Evolutionary conservation across 805 yeast genomes (phyloP).

Genomic region (Kodamaea nitidulidarum): DNA sequence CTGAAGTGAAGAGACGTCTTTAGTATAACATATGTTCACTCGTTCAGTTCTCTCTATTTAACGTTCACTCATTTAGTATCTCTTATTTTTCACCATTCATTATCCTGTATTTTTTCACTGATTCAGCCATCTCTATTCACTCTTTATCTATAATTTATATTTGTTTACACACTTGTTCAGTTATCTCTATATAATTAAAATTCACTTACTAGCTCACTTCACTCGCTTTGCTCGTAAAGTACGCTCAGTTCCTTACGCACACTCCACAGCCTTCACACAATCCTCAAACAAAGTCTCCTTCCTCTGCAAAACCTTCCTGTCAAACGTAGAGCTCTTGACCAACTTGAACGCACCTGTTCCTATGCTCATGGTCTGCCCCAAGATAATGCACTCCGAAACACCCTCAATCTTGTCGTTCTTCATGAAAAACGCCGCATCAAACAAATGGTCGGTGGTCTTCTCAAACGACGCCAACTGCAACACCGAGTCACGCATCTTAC

Average conservation of each 20-base stretch:
- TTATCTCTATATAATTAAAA: too few species aligned
- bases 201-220: too few species aligned
- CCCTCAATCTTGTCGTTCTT: constrained; percentile 95
- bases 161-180: too few species aligned
- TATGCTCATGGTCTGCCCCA: constrained; percentile 95
- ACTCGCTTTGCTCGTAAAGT: too few species aligned
- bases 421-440: constrained; percentile 98
- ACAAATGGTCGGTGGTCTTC: constrained; percentile 96
- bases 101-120: too few species aligned
- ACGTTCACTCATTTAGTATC: too few species aligned
- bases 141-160: too few species aligned
- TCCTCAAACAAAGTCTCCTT: constrained; percentile 48
- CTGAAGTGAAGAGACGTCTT: too few species aligned
- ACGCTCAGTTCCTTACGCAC: not conserved
- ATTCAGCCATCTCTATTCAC: too few species aligned
- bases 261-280: constrained; percentile 12
- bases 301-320: constrained; percentile 37
- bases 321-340: constrained; percentile 53
- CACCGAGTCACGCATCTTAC: constrained; percentile 98
- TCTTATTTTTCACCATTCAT: too few species aligned
- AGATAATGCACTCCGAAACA: constrained; percentile 93
- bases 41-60: too few species aligned
- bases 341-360: constrained; percentile 97
- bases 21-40: too few species aligned
- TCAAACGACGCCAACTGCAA: constrained; percentile 95